Base-by-base conservation (phyloP, 2,329 filamentous ascomycete species). In the Ophiostoma triangulosporum region DNA sequence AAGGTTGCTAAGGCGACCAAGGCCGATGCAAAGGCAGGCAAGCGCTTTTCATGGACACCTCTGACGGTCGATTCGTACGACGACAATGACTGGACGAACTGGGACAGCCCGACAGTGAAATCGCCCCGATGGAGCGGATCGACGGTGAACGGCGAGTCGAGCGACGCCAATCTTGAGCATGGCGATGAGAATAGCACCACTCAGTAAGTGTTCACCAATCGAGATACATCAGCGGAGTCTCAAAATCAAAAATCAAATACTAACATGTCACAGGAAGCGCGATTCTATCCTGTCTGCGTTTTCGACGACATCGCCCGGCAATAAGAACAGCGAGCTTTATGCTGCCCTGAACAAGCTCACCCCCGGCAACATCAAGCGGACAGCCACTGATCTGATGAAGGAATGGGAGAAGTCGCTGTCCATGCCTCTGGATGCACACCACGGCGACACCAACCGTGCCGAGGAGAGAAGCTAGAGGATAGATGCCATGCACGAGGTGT, bases 321-420 rank as follows among this genome's bases (percentile, higher is more conserved):
- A 68, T 57, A 73, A 71, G 61, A 65, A 78, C 33, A 73, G 77
- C 65, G 71, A 82, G 46, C 46, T 48, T 6, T 48, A 48, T 48
- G 46, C 83, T 49, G 77, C 84, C 48, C 75, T 94, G 54, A 83
- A 82, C 64, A 81, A 83, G 58, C 69, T 89, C 40, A 78, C 80
- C 8, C 86, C 89, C 0, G 82, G 81, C 60, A 89, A 88, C 61
- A 70, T 96, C 60, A 87, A 88, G 64, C 78, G 81, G 35, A 91
- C 87, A 1, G 87, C 90, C n/a, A 86, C 83, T 33, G 86, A 84
- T 57, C 74, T 95, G 54, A 88, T 96, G 80, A 85, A 83, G 59
- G 89, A 95, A 64, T 95, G 88, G 87, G 91, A 97, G 70, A 87
- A 81, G 66, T 86, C 79, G 59, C 70, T 90, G 14, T 80, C 77